Base-by-base conservation (phyloP, 2,329 filamentous ascomycete species). In the Cordyceps cateniannulata region DNA sequence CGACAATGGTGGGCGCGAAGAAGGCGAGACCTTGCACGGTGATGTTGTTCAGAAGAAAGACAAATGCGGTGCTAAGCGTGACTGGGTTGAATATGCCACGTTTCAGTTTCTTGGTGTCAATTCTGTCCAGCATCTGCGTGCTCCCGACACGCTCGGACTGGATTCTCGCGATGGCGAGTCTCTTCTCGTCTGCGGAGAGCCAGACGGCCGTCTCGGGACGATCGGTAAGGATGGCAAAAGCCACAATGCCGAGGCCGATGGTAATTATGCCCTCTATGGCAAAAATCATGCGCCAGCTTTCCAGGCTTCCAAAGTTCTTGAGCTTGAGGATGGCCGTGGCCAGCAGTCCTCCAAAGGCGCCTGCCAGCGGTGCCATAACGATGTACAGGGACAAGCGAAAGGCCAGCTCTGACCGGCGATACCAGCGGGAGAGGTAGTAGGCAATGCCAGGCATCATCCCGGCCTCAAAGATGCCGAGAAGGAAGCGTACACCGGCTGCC, bases 371-470 rank as follows among this genome's bases (percentile, higher is more conserved):
- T 0, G 86, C 83, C 81, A 85, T 88, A 60, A 89, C 85, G 59
- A 90, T 84, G 72, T 89, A 90, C 2, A 90, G 74, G 0, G 85
- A 82, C 0, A 90, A 75, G 0, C 87, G 80, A 70, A 89, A 89
- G 0, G 84, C 81, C 6, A 91, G 75, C 71, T 91, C 88, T 54
- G 80, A 81, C 35, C 85, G 78, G n/a, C 86, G 78, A 65, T 90
- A 91, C 87, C 87, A 91, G 56, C 87, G 77, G 1, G 83, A 86
- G 22, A 90, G 74, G 66, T 90, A 91, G 71, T 90, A 91, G 0
- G 87, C 86, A 45, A 90, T 89, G 0, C 88, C 88, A 0, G 88
- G 88, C 59, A 91, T 72, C 82, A 91, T 85, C 8, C 88, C 88
- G 0, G 88, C 85, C 71, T 92, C 89, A 62, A 90, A 90, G 12